phyloP scores from a whole-genome alignment of 2,329 filamentous ascomycete genomes.

The Curvularia lunata region DNA sequence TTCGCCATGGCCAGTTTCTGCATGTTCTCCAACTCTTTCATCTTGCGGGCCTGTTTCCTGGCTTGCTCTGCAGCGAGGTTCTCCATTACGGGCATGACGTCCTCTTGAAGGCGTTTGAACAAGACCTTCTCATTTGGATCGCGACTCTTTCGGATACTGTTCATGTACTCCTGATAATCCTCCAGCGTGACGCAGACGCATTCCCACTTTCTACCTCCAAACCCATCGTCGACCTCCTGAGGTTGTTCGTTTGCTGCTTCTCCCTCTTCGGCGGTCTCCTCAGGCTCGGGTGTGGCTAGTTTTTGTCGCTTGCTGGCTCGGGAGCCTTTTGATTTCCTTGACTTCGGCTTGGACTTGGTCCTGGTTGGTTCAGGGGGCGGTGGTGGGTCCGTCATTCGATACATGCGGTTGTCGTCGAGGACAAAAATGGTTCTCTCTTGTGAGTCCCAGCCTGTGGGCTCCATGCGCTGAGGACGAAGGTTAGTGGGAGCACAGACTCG shows the following conservation, averaged over 20 bases:
- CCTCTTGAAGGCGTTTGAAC: conserved; percentile 71
- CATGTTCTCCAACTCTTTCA: conserved; percentile 80
- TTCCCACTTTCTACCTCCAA: conserved; percentile 85
- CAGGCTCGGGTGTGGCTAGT: conserved; percentile 55
- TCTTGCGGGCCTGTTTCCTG: conserved; percentile 74
- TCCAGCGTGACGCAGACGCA: conserved; percentile 82
- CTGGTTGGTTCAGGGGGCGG: conserved; percentile 65
- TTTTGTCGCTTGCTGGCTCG: conserved; percentile 77
- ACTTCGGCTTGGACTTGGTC: conserved; percentile 58
- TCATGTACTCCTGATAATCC: conserved; percentile 76
- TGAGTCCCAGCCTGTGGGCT: conserved; percentile 86
- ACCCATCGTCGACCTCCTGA: conserved; percentile 62
- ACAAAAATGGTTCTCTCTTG: conserved; percentile 88
- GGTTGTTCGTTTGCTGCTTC: conserved; percentile 30
- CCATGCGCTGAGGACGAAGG: conserved; percentile 62
- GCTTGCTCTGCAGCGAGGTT: conserved; percentile 72
- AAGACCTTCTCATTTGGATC: conserved; percentile 86
- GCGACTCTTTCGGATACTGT: conserved; percentile 73
- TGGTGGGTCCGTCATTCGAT: conserved; percentile 80
- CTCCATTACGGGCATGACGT: conserved; percentile 84
- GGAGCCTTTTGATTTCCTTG: conserved; percentile 61
- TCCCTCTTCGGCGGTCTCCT: conserved; percentile 50
- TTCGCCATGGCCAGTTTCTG: conserved; percentile 94
- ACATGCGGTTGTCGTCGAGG: conserved; percentile 91
- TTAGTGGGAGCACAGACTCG: conserved; percentile 22